Evolutionary conservation across 2,329 filamentous ascomycete genomes (phyloP), one percentile per base, ranked within the genome.

Genomic region (Ambrosiella xylebori): DNA sequence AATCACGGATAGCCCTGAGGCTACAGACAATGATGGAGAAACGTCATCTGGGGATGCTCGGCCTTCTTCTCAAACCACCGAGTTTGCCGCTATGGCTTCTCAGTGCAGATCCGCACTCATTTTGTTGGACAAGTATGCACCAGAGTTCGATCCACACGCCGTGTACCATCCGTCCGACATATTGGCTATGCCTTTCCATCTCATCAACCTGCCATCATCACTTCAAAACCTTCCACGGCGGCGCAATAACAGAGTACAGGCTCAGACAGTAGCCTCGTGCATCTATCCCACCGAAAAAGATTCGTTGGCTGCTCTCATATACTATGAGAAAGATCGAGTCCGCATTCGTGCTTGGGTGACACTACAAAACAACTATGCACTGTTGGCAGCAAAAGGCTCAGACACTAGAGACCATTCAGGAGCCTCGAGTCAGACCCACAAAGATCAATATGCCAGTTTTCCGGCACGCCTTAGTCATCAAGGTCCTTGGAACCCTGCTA

Each of bases 311-410:
- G 63, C 68, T 52, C 64, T 71, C 15, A 71, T 71, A 52, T 66
- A 68, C 8, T 71, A 70, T 57, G 68, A 71, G 39, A 65, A 63
- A 12, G 68, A 70, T 38, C 67, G 69, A 13, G 68, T 71, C 6
- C 66, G 64, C 9, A 64, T 71, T 19, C 67, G 69, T 47, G 68
- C 64, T 27, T 71, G 68, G 68, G 66, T 66, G 2, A 65, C 63
- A 27, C 59, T 71, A 44, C 69, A 71, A 64, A 66, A 67, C 39
- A 66, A 66, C 57, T 68, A 67, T 59, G 69, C 70, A 61, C 63
- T 66, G 44, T 60, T 71, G 12, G 61, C 63, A 54, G 65, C 65
- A 15, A 61, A 62, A 7, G 2, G 11, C 8, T 7, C 13, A 11
- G 47, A 51, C 47, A 15, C n/a, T 35, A 11, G 27, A 13, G 47